Base-by-base conservation (phyloP, 225 moss, liverwort and hornwort species). In the Anthoceros angustus region DNA sequence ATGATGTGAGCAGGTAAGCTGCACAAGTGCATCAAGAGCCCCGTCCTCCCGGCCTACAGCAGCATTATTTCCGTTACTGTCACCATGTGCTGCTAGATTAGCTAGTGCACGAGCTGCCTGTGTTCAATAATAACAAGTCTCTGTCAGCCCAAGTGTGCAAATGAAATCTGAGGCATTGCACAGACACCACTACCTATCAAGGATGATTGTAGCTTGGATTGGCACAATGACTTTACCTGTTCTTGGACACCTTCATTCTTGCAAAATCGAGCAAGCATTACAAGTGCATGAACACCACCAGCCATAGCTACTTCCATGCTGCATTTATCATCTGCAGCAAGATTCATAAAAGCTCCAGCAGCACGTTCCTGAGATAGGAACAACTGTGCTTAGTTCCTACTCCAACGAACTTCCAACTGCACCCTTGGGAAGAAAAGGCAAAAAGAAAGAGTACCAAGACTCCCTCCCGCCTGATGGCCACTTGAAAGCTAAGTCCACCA, bases 301-400 rank as follows among this genome's bases (percentile, higher is more conserved):
- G 87, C 93, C 70, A 65, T 72, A 67, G 93, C 93, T 72, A 93
- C 93, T 77, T 84, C 89, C 87, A 86, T 93, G 67, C 93, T 93
- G 77, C 89, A 93, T 75, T 93, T 87, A 75, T 93, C 93, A 75
- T 93, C 89, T 66, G 93, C 93, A 73, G 93, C 93, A 64, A 93
- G 72, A 75, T 93, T 93, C 66, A 89, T 89, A 40, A 93, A 78
- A 65, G 93, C 93, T 71, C 93, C 93, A 71, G 93, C 89, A 74
- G 93, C 93, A 79, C 93, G 82, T 74, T 93, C 89, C 89, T 93
- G 81, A 72, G 69, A 78, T 5, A 9, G 5, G n/a, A 55, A 20
- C n/a, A 0, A 55, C 12, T 16, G 4, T 32, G n/a, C n/a, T 32
- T 32, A 32, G 32, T 32, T 32, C 32, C 32, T 4, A 32, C 32